Conservation (phyloP, 2,329 filamentous ascomycete species). For the Sarocladiaceae sp. region DNA sequence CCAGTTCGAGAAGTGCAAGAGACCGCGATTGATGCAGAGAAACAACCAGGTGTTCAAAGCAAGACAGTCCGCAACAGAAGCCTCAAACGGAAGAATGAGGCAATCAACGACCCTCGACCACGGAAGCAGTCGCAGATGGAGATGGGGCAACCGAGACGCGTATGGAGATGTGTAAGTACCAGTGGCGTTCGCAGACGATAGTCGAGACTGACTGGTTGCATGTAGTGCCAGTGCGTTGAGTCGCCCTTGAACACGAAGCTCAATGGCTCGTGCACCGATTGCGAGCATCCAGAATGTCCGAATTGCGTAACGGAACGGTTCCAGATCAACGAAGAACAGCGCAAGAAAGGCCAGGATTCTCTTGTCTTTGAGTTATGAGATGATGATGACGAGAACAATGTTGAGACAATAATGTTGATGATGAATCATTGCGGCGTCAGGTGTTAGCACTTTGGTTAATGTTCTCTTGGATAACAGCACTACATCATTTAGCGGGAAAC, state of each 20-base stretch:
- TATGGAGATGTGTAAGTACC: conserved; percentile 2
- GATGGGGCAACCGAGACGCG: too few relatives aligned
- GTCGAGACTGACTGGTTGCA: not conserved
- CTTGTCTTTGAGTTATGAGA: too few relatives aligned
- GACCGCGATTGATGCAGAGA: not conserved
- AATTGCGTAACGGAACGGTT: not conserved
- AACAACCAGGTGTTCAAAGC: not conserved
- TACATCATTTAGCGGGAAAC: too few relatives aligned
- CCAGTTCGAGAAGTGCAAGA: not conserved
- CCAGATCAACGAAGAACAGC: not conserved
- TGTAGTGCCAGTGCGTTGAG: not conserved
- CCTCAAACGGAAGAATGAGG: conserved; percentile 2
- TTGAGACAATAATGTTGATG: too few relatives aligned
- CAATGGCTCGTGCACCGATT: not conserved
- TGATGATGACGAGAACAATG: too few relatives aligned
- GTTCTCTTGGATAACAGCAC: too few relatives aligned
- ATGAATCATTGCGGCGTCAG: too few relatives aligned
- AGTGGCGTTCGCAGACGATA: not conserved
- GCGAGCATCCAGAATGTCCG: not conserved
- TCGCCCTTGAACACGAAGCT: not conserved
- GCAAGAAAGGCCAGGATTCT: not conserved
- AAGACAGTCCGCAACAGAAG: not conserved
- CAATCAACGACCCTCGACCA: not conserved
- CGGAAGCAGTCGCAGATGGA: not conserved
- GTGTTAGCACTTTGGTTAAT: too few relatives aligned